These are phyloP conservation scores for Backusella morwellensis DNA, from an alignment of 192 early-diverging fungal genomes.

Conservation along the genomic window DNA sequence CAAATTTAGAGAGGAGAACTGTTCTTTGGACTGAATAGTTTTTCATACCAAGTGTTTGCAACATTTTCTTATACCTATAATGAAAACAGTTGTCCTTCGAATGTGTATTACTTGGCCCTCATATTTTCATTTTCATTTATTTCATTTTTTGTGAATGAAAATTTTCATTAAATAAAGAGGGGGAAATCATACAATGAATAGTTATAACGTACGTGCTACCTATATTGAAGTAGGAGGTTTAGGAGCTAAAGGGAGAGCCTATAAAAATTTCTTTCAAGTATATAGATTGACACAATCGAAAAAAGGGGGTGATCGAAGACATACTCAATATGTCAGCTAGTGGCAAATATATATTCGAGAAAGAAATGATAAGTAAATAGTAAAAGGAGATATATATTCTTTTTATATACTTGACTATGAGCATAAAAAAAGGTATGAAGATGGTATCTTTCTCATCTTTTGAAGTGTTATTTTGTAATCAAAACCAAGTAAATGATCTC, in stretches of 20 bases:
- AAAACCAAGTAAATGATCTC: not conserved
- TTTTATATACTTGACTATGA: not conserved
- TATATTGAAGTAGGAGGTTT: not conserved
- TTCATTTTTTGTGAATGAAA: slow-evolving; percentile 6
- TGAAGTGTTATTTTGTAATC: not conserved
- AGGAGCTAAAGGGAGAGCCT: not conserved
- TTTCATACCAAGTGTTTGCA: not conserved
- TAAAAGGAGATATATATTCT: not conserved
- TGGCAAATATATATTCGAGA: not conserved
- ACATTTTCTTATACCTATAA: not conserved
- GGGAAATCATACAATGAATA: not conserved
- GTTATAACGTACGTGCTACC: not conserved
- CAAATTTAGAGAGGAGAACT: not conserved
- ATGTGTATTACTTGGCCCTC: not conserved
- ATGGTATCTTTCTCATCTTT: too few relatives aligned
- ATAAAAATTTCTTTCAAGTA: not conserved
- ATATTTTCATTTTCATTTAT: not conserved
- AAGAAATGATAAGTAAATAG: not conserved
- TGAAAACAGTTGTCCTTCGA: not conserved
- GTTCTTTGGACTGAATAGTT: not conserved
- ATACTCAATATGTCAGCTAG: not conserved
- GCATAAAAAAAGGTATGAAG: too few relatives aligned
- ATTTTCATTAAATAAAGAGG: not conserved
- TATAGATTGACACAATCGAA: not conserved
- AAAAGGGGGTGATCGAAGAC: not conserved